Conservation (phyloP, 1,284 basidiomycete species). For the Somion occarium region DNA sequence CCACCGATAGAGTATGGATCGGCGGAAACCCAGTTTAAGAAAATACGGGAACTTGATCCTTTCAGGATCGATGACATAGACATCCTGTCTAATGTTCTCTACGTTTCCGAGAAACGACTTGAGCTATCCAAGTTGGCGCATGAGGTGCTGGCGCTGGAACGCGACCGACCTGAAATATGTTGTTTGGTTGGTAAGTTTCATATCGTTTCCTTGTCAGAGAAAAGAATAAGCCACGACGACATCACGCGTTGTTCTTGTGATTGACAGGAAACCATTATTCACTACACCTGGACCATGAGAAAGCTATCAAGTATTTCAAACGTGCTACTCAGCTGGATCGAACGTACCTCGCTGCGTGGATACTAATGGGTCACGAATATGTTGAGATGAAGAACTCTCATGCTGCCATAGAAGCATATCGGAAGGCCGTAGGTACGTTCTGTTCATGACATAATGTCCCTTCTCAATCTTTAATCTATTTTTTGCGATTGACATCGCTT, state of each 20-base stretch:
- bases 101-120: conserved; percentile 86
- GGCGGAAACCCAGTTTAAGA: conserved; percentile 81
- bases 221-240: too few species aligned
- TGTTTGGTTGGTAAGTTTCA: conserved; percentile 79
- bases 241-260: too few species aligned
- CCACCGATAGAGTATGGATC: conserved; percentile 70
- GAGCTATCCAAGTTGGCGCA: conserved; percentile 92
- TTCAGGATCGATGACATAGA: conserved; percentile 94
- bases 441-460: not conserved
- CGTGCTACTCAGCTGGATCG: conserved; percentile 92
- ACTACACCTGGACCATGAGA: conserved; percentile 88
- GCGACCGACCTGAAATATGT: conserved; percentile 91
- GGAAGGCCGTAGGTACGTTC: conserved; percentile 84
- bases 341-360: conserved; percentile 96
- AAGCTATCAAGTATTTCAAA: conserved; percentile 93
- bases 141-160: conserved; percentile 82
- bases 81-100: conserved; percentile 95
- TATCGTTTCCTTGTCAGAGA: not conserved
- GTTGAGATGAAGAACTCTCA: conserved; percentile 99
- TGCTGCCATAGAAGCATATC: conserved; percentile 96
- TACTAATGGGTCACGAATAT: conserved; percentile 98
- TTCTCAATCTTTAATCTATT: not conserved
- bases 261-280: conserved; percentile 92
- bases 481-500: not conserved
- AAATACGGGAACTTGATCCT: conserved; percentile 78